Evolutionary conservation across 345 rosid genomes (phyloP).

Genomic region (Combretum micranthum): DNA sequence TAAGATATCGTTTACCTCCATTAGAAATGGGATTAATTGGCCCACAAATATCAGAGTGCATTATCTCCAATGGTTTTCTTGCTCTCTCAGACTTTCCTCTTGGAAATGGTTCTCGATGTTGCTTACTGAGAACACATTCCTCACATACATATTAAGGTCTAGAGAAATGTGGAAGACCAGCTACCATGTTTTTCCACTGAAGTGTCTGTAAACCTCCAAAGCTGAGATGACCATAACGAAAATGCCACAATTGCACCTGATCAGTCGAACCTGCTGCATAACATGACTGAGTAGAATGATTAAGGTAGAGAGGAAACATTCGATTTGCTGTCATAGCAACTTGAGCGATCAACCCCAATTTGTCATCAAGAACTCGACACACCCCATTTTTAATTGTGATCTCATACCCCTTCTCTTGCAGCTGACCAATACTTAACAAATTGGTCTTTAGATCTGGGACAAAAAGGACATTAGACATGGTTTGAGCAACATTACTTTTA

Average conservation of each 20-base stretch:
- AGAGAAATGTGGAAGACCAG: background rate
- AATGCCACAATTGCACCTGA: background rate
- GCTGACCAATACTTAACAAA: no score
- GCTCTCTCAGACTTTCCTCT: background rate
- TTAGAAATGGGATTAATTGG: background rate
- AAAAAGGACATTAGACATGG: no score
- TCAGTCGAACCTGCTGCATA: background rate
- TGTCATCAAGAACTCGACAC: background rate
- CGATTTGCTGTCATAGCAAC: background rate
- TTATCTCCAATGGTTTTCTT: background rate
- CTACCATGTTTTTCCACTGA: background rate
- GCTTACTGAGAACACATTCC: background rate
- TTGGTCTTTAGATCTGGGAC: no score
- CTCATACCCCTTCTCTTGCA: no score
- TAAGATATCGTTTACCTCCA: background rate
- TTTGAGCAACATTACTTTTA: no score
- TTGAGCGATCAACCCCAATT: background rate
- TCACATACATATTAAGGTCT: background rate
- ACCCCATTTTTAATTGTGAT: background rate
- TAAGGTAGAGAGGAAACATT: background rate
- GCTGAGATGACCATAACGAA: background rate
- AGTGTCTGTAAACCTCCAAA: background rate
- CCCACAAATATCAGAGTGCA: background rate
- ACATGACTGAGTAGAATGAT: background rate
- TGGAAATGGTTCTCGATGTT: background rate